Conservation (phyloP, 2,329 filamentous ascomycete genomes). For the Aureobasidium sp. region DNA sequence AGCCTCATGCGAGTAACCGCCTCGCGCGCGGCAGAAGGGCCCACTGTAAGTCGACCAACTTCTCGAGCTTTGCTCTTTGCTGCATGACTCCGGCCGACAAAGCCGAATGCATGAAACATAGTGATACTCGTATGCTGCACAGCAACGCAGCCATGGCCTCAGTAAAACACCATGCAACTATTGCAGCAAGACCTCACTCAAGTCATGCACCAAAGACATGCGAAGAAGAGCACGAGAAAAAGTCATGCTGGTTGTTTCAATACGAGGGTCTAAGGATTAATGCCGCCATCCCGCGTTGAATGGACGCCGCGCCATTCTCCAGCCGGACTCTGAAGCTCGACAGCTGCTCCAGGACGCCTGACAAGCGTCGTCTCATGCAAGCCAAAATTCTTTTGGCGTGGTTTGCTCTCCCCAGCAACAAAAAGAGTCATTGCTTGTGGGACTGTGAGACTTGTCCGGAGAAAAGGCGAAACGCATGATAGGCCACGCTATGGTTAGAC, state of each 20-base stretch:
- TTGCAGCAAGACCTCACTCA: neutral
- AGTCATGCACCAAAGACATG: neutral
- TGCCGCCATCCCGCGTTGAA: slow-evolving; percentile 2
- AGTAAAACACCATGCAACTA: neutral
- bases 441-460: neutral
- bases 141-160: neutral
- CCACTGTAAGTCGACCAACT: neutral
- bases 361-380: neutral
- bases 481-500: neutral
- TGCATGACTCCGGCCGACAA: neutral
- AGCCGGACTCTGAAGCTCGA: neutral
- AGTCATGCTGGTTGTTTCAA: slow-evolving; percentile 4
- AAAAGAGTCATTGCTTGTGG: neutral
- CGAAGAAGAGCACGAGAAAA: neutral
- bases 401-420: slow-evolving; percentile 4
- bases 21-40: neutral
- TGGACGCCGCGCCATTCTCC: slow-evolving; percentile 5
- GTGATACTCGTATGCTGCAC: neutral
- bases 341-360: neutral
- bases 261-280: neutral
- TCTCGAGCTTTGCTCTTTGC: neutral
- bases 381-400: neutral
- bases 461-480: neutral
- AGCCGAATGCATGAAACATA: neutral
- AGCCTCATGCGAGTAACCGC: slow-evolving; percentile 5